A percentile compares a stretch with the other conserved stretches of the same genome.
These are phyloP conservation scores for Ceratocystiopsis sp. DNA, from an alignment of 2,329 filamentous ascomycete genomes.

Conservation along the genomic window DNA sequence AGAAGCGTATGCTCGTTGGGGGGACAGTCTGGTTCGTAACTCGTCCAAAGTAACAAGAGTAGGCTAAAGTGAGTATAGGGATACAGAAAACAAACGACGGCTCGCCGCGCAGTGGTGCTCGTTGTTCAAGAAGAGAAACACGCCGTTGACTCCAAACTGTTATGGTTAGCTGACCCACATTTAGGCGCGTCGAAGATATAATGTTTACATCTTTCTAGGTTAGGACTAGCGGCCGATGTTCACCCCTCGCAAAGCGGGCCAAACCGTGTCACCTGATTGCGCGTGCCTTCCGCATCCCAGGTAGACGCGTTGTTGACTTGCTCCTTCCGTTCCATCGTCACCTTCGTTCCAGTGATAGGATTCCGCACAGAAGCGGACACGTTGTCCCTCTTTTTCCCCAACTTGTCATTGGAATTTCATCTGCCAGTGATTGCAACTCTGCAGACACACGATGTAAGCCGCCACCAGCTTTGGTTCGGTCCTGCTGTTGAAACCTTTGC, in stretches of 20 bases:
- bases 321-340: conserved; percentile 3
- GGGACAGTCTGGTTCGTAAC: neutral
- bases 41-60: neutral
- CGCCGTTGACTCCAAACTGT: too few species aligned
- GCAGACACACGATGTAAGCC: conserved; percentile 1
- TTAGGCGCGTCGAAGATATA: conserved; percentile 6
- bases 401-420: too few species aligned
- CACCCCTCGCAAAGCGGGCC: neutral
- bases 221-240: conserved; percentile 1
- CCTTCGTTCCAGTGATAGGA: too few species aligned
- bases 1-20: neutral
- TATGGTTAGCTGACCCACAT: conserved; percentile 1
- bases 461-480: too few species aligned
- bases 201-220: conserved; percentile 11
- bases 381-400: too few species aligned
- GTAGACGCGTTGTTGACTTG: conserved; percentile 8
- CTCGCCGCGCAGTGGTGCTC: too few species aligned
- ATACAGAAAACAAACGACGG: too few species aligned
- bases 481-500: neutral
- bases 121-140: too few species aligned
- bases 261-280: conserved; percentile 8
- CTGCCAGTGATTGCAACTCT: too few species aligned
- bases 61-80: too few species aligned
- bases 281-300: conserved; percentile 8
- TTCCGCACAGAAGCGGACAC: neutral